Conservation (phyloP, 2,329 filamentous ascomycete species). For the Colletotrichum somersetense region DNA sequence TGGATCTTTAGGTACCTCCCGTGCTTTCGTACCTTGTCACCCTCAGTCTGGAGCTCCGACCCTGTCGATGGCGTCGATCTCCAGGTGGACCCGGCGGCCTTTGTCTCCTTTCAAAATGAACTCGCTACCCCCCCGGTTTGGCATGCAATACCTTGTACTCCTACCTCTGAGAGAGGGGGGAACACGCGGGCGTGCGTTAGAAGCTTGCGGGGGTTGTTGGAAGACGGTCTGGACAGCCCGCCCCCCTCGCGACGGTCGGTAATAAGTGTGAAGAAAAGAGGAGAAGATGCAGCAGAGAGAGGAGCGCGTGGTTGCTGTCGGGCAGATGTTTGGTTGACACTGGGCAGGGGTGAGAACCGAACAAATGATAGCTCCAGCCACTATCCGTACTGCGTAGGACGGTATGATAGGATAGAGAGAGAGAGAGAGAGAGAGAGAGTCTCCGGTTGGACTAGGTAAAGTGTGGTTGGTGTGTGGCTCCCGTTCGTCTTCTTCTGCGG, state of each 20-base stretch:
- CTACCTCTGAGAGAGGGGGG: neutral
- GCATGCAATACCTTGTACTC: constrained; percentile 15
- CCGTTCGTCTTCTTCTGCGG: neutral
- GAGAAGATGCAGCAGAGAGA: constrained; percentile 25
- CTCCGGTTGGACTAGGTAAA: too few species aligned
- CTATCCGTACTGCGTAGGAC: too few species aligned
- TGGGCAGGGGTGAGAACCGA: constrained; percentile 22
- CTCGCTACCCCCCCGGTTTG: constrained; percentile 19
- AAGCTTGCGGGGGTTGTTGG: constrained; percentile 31
- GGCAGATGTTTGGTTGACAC: constrained; percentile 38
- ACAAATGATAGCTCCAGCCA: constrained; percentile 32
- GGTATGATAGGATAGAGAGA: too few species aligned
- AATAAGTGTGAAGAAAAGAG: constrained; percentile 37
- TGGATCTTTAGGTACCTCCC: neutral
- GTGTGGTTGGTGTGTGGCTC: neutral
- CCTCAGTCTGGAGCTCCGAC: constrained; percentile 19
- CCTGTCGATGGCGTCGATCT: constrained; percentile 39
- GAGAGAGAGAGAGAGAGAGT: too few species aligned
- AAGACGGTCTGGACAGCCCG: constrained; percentile 7
- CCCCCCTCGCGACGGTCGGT: constrained; percentile 28
- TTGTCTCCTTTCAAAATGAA: constrained; percentile 42
- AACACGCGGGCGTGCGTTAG: constrained; percentile 22
- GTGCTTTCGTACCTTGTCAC: neutral
- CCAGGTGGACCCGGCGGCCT: constrained; percentile 33
- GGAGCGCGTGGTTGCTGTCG: constrained; percentile 30